phyloP scores from a whole-genome alignment of 257 asterid species.

The Asclepias syriaca region DNA sequence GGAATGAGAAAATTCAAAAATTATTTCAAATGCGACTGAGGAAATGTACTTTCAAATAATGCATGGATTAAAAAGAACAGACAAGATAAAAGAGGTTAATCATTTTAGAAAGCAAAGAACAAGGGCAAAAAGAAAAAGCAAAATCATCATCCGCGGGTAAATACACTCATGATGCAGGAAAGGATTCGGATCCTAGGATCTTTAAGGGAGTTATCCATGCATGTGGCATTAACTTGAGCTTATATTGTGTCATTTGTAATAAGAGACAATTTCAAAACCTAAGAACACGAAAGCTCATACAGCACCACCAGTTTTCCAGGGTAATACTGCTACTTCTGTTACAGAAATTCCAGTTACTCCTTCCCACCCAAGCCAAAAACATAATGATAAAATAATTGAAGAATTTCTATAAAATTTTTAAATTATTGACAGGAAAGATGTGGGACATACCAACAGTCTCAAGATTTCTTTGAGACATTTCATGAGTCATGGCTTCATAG shows the following conservation, averaged over 20 bases:
- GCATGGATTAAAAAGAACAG: background rate
- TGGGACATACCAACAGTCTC: conserved; percentile 57
- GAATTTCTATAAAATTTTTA: background rate
- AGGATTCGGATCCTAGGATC: background rate
- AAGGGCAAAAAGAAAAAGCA: background rate
- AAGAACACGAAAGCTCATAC: background rate
- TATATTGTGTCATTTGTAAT: background rate
- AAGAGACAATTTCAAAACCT: background rate
- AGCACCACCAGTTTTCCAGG: background rate
- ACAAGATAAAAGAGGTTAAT: background rate
- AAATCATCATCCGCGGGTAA: background rate
- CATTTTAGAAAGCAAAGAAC: background rate
- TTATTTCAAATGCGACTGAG: background rate
- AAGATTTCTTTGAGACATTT: conserved; percentile 86
- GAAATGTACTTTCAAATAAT: background rate
- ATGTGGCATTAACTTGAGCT: background rate
- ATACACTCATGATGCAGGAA: background rate
- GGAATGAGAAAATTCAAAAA: background rate
- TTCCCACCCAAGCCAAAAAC: background rate
- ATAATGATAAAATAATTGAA: background rate
- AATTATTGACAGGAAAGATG: background rate
- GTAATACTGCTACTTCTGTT: background rate
- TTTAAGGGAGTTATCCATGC: background rate
- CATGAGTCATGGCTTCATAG: conserved; percentile 80
- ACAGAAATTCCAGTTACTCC: background rate